These are phyloP conservation scores for Funneliformis geosporum DNA, from an alignment of 192 early-diverging fungal species.

Conservation along the genomic window DNA sequence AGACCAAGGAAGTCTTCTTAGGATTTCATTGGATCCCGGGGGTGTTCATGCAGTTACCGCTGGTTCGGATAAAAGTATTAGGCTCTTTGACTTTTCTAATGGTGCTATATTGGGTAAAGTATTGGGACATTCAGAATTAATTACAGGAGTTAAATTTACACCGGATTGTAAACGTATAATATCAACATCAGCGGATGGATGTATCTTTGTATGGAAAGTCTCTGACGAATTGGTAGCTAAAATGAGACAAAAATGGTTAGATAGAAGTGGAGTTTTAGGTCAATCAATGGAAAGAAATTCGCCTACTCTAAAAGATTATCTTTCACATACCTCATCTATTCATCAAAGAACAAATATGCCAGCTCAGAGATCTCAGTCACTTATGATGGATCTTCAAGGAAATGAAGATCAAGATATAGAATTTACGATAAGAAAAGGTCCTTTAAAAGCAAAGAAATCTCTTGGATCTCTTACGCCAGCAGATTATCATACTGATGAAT, in stretches of 20 bases:
- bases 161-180: slow-evolving; percentile 54
- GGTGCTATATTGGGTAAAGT: slow-evolving; percentile 61
- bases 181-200: slow-evolving; percentile 74
- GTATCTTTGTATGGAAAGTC: slow-evolving; percentile 74
- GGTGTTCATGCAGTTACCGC: slow-evolving; percentile 66
- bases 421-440: slow-evolving; percentile 6
- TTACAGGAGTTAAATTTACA: slow-evolving; percentile 69
- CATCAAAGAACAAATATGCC: neutral
- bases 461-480: neutral
- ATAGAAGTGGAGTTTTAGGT: slow-evolving; percentile 17
- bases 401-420: neutral
- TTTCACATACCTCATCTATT: neutral
- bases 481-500: slow-evolving; percentile 1
- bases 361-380: slow-evolving; percentile 6
- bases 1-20: slow-evolving; percentile 59
- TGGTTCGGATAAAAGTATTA: slow-evolving; percentile 68
- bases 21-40: slow-evolving; percentile 66
- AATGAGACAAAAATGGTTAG: slow-evolving; percentile 30
- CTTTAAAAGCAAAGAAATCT: slow-evolving; percentile 28
- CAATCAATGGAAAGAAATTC: neutral
- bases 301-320: neutral
- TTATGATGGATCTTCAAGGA: slow-evolving; percentile 4
- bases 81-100: slow-evolving; percentile 67
- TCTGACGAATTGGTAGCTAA: slow-evolving; percentile 46
- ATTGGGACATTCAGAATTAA: slow-evolving; percentile 71